Evolutionary conservation across 2,329 filamentous ascomycete genomes (phyloP), one percentile per base, ranked within the genome.

Genomic region (Proliferodiscus dingleyae): DNA sequence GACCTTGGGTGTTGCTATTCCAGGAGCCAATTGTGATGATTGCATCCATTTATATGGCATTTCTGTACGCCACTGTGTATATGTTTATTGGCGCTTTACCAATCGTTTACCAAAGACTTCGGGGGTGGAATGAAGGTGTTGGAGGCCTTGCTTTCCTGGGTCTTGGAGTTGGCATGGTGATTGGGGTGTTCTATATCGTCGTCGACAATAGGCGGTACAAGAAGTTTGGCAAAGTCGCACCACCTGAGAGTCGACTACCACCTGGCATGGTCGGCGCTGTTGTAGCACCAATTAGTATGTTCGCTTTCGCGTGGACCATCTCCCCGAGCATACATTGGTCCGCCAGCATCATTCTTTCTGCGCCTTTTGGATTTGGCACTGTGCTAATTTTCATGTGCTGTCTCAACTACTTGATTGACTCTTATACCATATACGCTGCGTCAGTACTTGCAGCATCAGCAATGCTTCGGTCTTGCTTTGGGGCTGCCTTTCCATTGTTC

Each of bases 41-140:
- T 59, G 83, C 93, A 58, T 80, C 82, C 2, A 53, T 93, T 3
- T 95, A 94, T 71, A 93, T 91, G 85, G 83, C 80, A 2, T 83
- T 91, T 76, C 58, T 77, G 44, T 76, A 75, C 51, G 71, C 71
- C 21, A 75, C 72, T 1, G 60, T 78, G 6, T 80, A 77, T 59
- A 68, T 78, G 58, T 70, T 80, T 54, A 80, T 82, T 54, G 71
- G 72, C 16, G 75, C 76, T 10, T 79, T 80, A 63, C 76, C 78
- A 7, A 78, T 87, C 56, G 81, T 88, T 26, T 88, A 81, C 64
- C 72, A 81, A 55, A 54, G 72, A 47, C 57, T 67, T 33, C 75
- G 80, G 41, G 76, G 75, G 37, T 85, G 80, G 78, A 72, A 69
- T 8, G 61, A 71, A 28, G 78, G 78, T 21, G 66, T 79, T 22